Evolutionary conservation across 1,284 basidiomycete species (phyloP), one percentile per base, ranked within the genome.

Genomic region (Takashimella koratensis): DNA sequence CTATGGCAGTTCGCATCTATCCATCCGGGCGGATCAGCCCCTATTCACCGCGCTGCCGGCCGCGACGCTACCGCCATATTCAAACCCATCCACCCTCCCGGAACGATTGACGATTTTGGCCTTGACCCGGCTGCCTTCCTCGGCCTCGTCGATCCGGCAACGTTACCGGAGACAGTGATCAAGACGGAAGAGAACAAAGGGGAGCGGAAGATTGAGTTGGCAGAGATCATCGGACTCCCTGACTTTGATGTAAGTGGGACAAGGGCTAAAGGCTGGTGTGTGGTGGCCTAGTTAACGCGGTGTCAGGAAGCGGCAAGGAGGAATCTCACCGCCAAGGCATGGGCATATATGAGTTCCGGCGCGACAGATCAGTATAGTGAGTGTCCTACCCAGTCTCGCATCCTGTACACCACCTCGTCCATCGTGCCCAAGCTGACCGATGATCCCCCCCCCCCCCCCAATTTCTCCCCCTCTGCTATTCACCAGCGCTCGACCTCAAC

Each of bases 281-380:
- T 23, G 16, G 48, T 27, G 20, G 19, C 27, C 21, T 49, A 36
- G 16, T 30, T 11, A 23, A 22, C 12, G 25, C 24, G 24, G 13
- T 26, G 16, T 46, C 12, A 71, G 65, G 71, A 65, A 30, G 74
- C 73, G 3, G 75, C 74, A 2, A 57, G 64, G 24, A 49, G 56
- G 5, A 65, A 66, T 21, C 59, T 77, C 26, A 68, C 69, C 1
- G 51, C 60, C 13, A 76, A 76, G 54, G 75, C 75, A 23, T 76
- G 72, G 71, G 70, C 73, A 10, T 77, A 76, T 58, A 74, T 75
- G 60, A 66, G 65, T 1, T 67, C 68, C 3, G 76, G 76, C 13
- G 75, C 71, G 0, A 76, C 75, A 3, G 74, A 77, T 51, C 67
- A 71, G 59, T 60, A 65, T 46, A 71, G 74, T 75, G 49, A 59